Base-by-base conservation (phyloP, 75 land plant genomes). In the Larix kaempferi region DNA sequence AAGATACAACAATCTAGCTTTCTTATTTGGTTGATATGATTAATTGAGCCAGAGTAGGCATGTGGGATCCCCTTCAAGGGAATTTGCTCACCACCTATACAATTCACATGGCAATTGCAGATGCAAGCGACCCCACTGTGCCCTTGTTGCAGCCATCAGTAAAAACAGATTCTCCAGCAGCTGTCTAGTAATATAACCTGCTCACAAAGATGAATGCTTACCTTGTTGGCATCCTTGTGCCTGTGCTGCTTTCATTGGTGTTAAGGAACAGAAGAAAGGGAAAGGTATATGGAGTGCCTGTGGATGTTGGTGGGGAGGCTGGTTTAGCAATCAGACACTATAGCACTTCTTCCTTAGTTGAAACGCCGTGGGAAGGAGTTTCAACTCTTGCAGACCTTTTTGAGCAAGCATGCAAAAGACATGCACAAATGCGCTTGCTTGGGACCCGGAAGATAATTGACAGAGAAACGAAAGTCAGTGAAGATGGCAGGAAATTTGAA, bases 401-500 rank as follows among this genome's bases (percentile, higher is more conserved):
- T 76, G 98, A 95, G 85, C 81, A 85, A 58, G 84, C 92, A 33
- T 95, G 98, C 82, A 83, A 83, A 49, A 41, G 80, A 71, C 77
- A 91, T 75, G 29, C 64, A 3, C 59, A 74, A 63, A 83, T 74
- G 76, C 80, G 3, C 15, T 80, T 90, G 27, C 82, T 95, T 71
- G 98, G 98, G 15, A 82, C 94, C 29, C 79, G 98, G 17, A 74
- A 80, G 49, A 73, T 94, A 19, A 86, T 95, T 57, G 64, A 80
- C 41, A 89, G 78, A 56, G 98, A 94, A 75, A 80, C 67, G 6
- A 92, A 90, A 82, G 69, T 77, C 4, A 76, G 78, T 65, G 67
- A 57, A 57, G 96, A 94, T 84, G 98, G 98, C 33, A 88, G 84
- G 69, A 74, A 82, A 39, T 94, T 95, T 66, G 98, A 95, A 89